Percentiles rank a stretch among this genome's conserved stretches.
Conservation (phyloP, 345 rosid genomes). For the Citropsis articulata region DNA sequence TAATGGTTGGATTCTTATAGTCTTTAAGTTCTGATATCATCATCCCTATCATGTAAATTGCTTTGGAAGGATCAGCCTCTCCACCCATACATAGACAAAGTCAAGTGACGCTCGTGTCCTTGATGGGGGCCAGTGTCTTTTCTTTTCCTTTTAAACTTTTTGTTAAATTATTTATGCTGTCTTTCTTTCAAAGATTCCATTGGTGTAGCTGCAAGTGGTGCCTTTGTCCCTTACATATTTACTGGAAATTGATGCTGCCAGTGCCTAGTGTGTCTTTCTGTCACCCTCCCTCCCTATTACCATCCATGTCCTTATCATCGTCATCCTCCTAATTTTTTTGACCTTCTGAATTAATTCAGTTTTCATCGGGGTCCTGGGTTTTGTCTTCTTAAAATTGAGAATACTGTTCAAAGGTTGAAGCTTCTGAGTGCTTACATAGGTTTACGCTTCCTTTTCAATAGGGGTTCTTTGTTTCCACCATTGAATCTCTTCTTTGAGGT, state of each 20-base stretch:
- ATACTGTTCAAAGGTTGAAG: slow-evolving; percentile 12
- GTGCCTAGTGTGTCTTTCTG: neutral
- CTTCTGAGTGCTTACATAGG: slow-evolving; percentile 39
- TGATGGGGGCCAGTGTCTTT: neutral
- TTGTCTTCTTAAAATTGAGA: slow-evolving; percentile 16
- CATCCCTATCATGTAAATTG: neutral
- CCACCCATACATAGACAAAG: neutral
- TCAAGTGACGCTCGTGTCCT: neutral
- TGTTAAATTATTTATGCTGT: neutral
- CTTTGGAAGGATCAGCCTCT: slow-evolving; percentile 2
- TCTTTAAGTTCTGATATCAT: neutral
- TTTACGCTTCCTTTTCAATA: slow-evolving; percentile 56
- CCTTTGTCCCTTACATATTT: neutral
- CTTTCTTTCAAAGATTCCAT: neutral
- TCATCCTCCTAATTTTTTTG: slow-evolving; percentile 18
- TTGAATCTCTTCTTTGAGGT: slow-evolving; percentile 14
- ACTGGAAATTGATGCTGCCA: neutral
- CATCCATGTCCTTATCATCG: slow-evolving; percentile 12
- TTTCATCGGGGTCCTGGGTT: neutral
- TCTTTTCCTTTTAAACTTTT: neutral
- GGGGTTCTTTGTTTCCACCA: slow-evolving; percentile 49
- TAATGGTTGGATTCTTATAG: neutral
- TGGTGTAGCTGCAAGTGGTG: slow-evolving; percentile 7
- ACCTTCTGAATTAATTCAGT: neutral
- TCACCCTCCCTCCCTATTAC: slow-evolving; percentile 24